Percentiles rank a stretch among this genome's conserved stretches.
Conservation (phyloP, 73 alveolate species). For the Paramecium primaurelia region DNA sequence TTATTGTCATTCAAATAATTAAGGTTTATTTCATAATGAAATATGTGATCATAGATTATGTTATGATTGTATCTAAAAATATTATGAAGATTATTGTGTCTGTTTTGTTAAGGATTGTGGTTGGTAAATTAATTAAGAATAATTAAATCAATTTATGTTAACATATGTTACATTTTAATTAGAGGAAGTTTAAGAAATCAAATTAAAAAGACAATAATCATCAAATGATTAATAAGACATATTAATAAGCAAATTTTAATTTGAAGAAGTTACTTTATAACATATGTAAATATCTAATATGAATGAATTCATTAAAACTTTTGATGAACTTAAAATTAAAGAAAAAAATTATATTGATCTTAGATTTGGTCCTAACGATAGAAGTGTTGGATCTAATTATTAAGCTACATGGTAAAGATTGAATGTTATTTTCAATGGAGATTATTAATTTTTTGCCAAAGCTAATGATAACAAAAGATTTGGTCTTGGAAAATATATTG, state of each 20-base stretch:
- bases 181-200: not conserved
- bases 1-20: not conserved
- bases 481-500: slow-evolving; percentile 49
- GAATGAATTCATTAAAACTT: not conserved
- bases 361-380: not conserved
- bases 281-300: not conserved
- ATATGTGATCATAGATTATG: not conserved
- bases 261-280: not conserved
- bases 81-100: not conserved
- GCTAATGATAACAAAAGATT: slow-evolving; percentile 23
- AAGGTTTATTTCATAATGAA: not conserved
- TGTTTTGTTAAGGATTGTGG: slow-evolving; percentile 38
- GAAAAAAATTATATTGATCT: not conserved
- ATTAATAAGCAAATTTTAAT: not conserved
- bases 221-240: not conserved
- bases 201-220: not conserved
- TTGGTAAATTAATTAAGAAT: slow-evolving; percentile 10
- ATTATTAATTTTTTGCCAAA: slow-evolving; percentile 10
- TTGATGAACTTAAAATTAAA: not conserved
- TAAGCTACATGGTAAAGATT: not conserved
- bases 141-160: not conserved
- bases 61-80: not conserved
- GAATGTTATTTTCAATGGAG: not conserved
- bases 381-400: not conserved
- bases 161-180: not conserved